These are phyloP conservation scores for Raffaelea albimanens DNA, from an alignment of 2,329 filamentous ascomycete species.

Conservation along the genomic window DNA sequence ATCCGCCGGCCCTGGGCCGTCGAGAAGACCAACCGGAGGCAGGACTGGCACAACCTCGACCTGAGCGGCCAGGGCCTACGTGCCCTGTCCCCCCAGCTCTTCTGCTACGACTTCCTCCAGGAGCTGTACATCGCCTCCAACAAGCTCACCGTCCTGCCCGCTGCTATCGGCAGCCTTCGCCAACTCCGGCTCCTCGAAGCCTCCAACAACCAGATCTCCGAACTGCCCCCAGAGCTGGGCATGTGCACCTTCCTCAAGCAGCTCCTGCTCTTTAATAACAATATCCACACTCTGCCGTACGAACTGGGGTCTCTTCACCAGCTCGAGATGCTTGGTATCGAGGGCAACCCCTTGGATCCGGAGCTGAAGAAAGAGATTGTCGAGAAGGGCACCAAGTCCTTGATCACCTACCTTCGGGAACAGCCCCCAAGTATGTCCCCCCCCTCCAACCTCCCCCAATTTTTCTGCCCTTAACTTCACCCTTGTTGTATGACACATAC, in stretches of 20 bases:
- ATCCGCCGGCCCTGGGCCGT: slow-evolving; percentile 48
- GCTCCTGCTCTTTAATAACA: slow-evolving; percentile 83
- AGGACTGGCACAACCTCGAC: slow-evolving; percentile 90
- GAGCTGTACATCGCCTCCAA: slow-evolving; percentile 93
- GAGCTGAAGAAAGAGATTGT: slow-evolving; percentile 73
- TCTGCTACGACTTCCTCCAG: slow-evolving; percentile 79
- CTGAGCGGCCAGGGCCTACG: slow-evolving; percentile 92
- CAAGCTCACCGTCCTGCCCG: slow-evolving; percentile 71
- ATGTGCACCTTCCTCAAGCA: slow-evolving; percentile 92
- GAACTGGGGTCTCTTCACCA: slow-evolving; percentile 86
- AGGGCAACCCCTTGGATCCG: slow-evolving; percentile 77
- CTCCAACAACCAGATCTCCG: slow-evolving; percentile 75
- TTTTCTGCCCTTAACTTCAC: too few relatives aligned
- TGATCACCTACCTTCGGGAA: slow-evolving; percentile 78
- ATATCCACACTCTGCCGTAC: slow-evolving; percentile 69
- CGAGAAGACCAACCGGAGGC: slow-evolving; percentile 59
- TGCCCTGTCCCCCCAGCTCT: slow-evolving; percentile 69
- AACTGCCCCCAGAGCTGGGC: slow-evolving; percentile 81
- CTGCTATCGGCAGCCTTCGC: slow-evolving; percentile 72
- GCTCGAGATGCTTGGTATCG: slow-evolving; percentile 80
- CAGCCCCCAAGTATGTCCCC: slow-evolving; percentile 74
- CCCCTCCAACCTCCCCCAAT: too few relatives aligned
- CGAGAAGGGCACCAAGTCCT: slow-evolving; percentile 75
- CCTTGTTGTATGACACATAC: too few relatives aligned
- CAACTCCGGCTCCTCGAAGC: slow-evolving; percentile 76